A percentile compares a stretch with the other conserved stretches of the same genome.
These are phyloP conservation scores for Brassica nigra DNA, from an alignment of 345 rosid species.

Conservation along the genomic window DNA sequence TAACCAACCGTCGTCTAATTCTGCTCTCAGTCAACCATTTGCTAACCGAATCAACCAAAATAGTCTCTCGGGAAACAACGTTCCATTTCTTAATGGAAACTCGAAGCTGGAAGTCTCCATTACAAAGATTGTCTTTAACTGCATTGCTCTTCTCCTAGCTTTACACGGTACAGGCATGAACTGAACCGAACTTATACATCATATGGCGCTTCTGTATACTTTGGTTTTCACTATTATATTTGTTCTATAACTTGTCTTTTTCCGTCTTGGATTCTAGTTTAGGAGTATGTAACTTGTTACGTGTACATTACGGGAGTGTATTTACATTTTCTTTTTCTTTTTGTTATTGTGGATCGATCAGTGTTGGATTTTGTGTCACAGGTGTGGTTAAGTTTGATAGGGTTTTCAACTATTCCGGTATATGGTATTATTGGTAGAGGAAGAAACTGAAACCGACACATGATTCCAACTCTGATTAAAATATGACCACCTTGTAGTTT, in stretches of 20 bases:
- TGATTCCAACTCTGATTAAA: background rate
- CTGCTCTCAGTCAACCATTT: conserved; percentile 23
- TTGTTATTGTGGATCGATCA: background rate
- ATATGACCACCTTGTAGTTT: background rate
- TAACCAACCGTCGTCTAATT: conserved; percentile 41
- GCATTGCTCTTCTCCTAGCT: conserved; percentile 21
- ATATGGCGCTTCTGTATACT: background rate
- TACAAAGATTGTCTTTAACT: conserved; percentile 10
- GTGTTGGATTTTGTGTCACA: background rate
- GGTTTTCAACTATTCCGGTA: background rate
- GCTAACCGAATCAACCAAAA: conserved; percentile 36
- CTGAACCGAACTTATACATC: conserved; percentile 1
- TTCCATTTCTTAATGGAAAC: conserved; percentile 46
- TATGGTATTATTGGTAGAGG: background rate
- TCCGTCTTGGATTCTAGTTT: background rate
- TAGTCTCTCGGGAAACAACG: conserved; percentile 16
- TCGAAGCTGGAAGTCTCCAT: conserved; percentile 20
- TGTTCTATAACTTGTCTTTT: conserved; percentile 13
- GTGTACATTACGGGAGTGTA: background rate
- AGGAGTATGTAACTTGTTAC: conserved; percentile 17
- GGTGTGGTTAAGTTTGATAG: background rate
- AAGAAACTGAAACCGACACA: background rate
- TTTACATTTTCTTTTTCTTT: background rate
- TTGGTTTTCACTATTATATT: conserved; percentile 1
- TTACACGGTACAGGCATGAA: conserved; percentile 15